A percentile compares a stretch with the other conserved stretches of the same genome.
phyloP scores from a whole-genome alignment of 148 eudicot genomes.

The Silene conica region DNA sequence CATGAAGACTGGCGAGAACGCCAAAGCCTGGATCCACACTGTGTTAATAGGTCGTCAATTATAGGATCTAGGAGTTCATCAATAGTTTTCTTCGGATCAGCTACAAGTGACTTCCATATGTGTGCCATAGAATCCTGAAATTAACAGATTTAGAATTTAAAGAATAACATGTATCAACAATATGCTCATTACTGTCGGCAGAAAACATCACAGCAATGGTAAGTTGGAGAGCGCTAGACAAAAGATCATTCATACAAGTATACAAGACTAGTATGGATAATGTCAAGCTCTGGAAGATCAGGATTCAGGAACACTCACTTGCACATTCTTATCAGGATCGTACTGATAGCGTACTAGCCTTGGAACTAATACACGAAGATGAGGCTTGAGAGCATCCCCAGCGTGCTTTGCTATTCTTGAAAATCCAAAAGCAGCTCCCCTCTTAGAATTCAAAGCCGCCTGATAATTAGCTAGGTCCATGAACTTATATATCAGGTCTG shows the following conservation, averaged over 20 bases:
- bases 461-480: conserved; percentile 99
- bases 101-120: conserved; percentile 92
- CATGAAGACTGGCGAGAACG: conserved; percentile 97
- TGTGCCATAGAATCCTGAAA: conserved; percentile 95
- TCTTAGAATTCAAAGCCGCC: conserved; percentile 86
- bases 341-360: conserved; percentile 96
- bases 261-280: neutral
- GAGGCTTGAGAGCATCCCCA: conserved; percentile 89
- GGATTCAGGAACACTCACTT: conserved; percentile 38
- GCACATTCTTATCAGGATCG: conserved; percentile 97
- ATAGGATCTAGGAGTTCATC: conserved; percentile 77
- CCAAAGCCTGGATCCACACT: conserved; percentile 96
- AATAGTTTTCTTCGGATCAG: conserved; percentile 74
- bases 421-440: conserved; percentile 99
- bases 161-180: neutral
- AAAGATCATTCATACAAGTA: neutral
- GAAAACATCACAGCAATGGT: neutral
- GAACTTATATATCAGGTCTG: conserved; percentile 89
- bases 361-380: conserved; percentile 66
- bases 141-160: conserved; percentile 10
- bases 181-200: conserved; percentile 1
- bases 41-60: conserved; percentile 68
- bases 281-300: neutral
- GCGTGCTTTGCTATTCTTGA: conserved; percentile 96
- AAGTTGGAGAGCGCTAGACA: neutral